Conservation (phyloP, 1,284 basidiomycete species). For the Cryptococcus neoformans region DNA sequence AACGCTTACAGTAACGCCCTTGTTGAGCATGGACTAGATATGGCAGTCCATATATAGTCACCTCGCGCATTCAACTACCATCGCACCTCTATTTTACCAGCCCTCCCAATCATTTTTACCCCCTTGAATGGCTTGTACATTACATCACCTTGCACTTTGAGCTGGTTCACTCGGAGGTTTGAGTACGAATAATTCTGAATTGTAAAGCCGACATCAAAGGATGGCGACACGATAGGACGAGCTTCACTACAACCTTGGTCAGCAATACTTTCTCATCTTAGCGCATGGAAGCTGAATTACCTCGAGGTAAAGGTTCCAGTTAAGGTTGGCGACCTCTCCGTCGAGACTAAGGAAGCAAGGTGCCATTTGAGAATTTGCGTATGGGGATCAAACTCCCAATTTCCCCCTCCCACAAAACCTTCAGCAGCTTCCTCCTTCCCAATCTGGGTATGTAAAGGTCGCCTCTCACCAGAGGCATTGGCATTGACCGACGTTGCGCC, state of each 20-base stretch:
- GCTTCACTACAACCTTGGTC: slow-evolving; percentile 12
- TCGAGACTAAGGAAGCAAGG: slow-evolving; percentile 64
- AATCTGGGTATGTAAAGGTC: slow-evolving; percentile 54
- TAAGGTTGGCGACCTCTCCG: slow-evolving; percentile 64
- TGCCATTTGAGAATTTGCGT: slow-evolving; percentile 72
- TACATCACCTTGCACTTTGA: slow-evolving; percentile 66
- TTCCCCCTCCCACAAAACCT: slow-evolving; percentile 57
- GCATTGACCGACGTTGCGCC: slow-evolving; percentile 57
- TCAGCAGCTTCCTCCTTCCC: slow-evolving; percentile 24
- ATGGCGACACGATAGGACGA: slow-evolving; percentile 59
- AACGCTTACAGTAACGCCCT: no score
- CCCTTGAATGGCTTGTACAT: slow-evolving; percentile 65
- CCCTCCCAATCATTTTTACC: slow-evolving; percentile 37
- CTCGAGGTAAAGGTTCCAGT: slow-evolving; percentile 71
- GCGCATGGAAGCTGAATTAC: slow-evolving; percentile 21
- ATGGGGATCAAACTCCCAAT: slow-evolving; percentile 73
- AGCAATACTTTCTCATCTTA: neutral
- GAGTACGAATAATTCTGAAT: slow-evolving; percentile 73
- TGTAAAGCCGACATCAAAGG: slow-evolving; percentile 67
- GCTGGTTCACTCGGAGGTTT: slow-evolving; percentile 74
- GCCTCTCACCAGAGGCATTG: slow-evolving; percentile 42
- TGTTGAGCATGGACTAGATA: no score
- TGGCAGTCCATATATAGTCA: no score
- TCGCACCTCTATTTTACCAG: slow-evolving; percentile 44
- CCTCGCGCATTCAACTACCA: slow-evolving; percentile 24